A percentile compares a stretch with the other conserved stretches of the same genome.
Conservation (phyloP, 257 asterid genomes). For the Paraleonurus japonicus region DNA sequence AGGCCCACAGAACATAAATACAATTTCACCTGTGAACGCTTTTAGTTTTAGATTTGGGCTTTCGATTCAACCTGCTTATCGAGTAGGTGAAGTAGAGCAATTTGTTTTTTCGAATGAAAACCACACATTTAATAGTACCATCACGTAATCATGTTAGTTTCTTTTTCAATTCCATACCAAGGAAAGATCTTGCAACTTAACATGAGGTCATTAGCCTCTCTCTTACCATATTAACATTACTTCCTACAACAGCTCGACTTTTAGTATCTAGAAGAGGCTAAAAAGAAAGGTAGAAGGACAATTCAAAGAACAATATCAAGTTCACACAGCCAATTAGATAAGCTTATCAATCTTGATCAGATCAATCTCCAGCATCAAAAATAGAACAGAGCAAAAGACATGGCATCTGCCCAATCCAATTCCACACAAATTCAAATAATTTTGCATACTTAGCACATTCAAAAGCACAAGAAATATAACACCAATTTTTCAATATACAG, state of each 20-base stretch:
- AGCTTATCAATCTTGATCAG: neutral
- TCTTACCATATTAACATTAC: neutral
- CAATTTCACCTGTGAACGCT: neutral
- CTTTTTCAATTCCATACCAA: neutral
- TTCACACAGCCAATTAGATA: neutral
- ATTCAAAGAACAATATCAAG: neutral
- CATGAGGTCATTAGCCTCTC: neutral
- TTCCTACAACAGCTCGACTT: neutral
- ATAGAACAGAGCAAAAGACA: neutral
- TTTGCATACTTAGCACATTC: neutral
- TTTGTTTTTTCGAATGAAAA: neutral
- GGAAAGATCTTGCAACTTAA: neutral
- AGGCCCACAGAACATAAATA: neutral
- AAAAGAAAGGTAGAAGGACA: neutral
- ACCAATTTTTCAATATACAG: neutral
- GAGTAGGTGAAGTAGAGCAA: neutral
- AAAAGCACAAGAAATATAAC: neutral
- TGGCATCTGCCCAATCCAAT: neutral
- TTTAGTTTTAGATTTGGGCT: neutral
- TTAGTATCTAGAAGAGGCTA: neutral
- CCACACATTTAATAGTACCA: neutral
- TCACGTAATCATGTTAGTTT: neutral
- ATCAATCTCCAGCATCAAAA: conserved; percentile 8
- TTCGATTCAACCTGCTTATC: neutral
- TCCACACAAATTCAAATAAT: neutral